phyloP scores from a whole-genome alignment of 257 asterid genomes.

The Agastache rugosa region DNA sequence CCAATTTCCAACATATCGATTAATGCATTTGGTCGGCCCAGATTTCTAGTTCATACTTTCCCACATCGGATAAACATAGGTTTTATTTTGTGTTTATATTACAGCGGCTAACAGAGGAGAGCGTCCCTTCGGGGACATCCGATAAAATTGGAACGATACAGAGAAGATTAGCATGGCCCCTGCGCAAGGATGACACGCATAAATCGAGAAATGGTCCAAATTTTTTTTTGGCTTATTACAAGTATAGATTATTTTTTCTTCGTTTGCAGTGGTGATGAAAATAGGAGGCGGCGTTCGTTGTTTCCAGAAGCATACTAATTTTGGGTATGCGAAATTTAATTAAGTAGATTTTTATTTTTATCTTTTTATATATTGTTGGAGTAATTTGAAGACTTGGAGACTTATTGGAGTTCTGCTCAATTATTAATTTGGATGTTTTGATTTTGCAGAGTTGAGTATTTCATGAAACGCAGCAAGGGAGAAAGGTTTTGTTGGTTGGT shows the following conservation, averaged over 20 bases:
- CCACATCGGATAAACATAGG: background rate
- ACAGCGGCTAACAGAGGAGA: fast-evolving
- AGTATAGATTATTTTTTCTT: too few species aligned
- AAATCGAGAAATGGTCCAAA: conserved; percentile 70
- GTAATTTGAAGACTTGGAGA: background rate
- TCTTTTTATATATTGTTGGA: background rate
- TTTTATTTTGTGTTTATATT: fast-evolving
- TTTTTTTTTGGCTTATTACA: too few species aligned
- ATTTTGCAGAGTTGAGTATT: background rate
- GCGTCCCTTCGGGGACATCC: conserved; percentile 45
- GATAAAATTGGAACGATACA: conserved; percentile 74
- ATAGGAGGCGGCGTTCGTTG: conserved; percentile 27
- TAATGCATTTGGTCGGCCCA: background rate
- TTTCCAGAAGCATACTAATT: conserved; percentile 5
- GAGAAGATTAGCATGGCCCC: conserved; percentile 94
- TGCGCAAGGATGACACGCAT: conserved; percentile 81
- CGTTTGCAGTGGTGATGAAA: conserved; percentile 41
- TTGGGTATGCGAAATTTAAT: conserved; percentile 11
- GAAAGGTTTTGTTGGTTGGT: background rate
- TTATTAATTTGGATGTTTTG: background rate
- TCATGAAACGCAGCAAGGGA: too few species aligned
- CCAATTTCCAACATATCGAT: too few species aligned
- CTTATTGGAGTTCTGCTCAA: background rate
- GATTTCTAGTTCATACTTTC: background rate
- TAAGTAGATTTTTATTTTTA: background rate